phyloP scores from a whole-genome alignment of 2,329 filamentous ascomycete species.

The Neopestalotiopsis sp. region DNA sequence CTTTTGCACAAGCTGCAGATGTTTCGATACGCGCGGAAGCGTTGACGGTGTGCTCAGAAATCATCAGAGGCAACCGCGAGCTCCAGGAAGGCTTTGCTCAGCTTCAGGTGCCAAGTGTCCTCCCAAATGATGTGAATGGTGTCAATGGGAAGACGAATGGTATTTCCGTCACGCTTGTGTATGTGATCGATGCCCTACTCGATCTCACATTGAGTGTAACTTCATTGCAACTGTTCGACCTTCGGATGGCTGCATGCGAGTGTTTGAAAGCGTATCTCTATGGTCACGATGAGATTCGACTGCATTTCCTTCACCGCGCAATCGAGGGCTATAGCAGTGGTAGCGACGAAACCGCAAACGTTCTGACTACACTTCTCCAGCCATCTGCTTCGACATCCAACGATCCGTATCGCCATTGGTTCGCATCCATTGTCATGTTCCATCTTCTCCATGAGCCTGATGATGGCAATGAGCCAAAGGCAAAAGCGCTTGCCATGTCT shows the following conservation, averaged over 20 bases:
- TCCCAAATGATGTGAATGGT: conserved; percentile 37
- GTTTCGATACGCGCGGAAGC: conserved; percentile 86
- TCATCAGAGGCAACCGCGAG: conserved; percentile 79
- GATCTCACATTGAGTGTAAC: conserved; percentile 78
- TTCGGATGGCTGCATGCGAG: conserved; percentile 83
- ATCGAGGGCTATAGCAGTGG: conserved; percentile 85
- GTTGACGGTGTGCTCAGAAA: conserved; percentile 81
- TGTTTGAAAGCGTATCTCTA: conserved; percentile 93
- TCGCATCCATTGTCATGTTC: conserved; percentile 84
- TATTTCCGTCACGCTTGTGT: conserved; percentile 61
- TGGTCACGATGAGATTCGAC: conserved; percentile 78
- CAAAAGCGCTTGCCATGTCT: conserved; percentile 79
- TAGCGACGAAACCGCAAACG: conserved; percentile 84
- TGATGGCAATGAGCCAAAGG: conserved; percentile 52
- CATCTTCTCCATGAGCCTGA: conserved; percentile 81
- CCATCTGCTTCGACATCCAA: conserved; percentile 62
- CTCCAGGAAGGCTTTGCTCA: conserved; percentile 92
- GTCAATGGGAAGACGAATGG: conserved; percentile 51
- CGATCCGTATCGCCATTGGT: conserved; percentile 90
- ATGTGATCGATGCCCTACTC: conserved; percentile 92
- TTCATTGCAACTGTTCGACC: conserved; percentile 72
- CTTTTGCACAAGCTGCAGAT: conserved; percentile 76
- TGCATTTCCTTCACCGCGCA: conserved; percentile 85
- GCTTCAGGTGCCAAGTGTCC: conserved; percentile 73
- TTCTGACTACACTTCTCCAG: conserved; percentile 80